Base-by-base conservation (phyloP, 306 rosid genomes). In the Pueraria montana region DNA sequence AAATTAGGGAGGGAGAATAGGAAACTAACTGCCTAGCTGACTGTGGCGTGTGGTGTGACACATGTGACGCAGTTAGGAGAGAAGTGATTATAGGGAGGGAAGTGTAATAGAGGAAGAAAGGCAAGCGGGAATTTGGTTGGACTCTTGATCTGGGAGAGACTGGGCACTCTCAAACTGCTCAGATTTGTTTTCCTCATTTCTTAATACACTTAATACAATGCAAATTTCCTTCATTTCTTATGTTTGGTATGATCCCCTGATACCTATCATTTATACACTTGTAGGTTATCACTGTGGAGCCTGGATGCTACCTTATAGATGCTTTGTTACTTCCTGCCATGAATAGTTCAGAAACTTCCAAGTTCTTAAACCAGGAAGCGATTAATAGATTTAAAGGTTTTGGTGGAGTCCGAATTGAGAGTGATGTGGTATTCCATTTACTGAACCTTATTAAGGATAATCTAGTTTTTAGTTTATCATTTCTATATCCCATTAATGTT, bases 281-380 rank as follows among this genome's bases (percentile, higher is more conserved):
- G 66, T 74, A 95, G 98, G 97, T 93, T 86, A 93, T 95, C 73
- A 93, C 98, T 0, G 98, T 95, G 82, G 97, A 95, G 85, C 98
- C 97, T 61, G 97, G 98, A 75, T 95, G 97, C 93, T 95, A 95
- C 94, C 91, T 95, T 71, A 91, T 93, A 69, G 93, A 95, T 83
- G 94, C 97, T 76, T 79, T 95, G 86, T 84, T 93, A 82, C 86
- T 67, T 79, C 92, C 98, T 4, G 94, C 97, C 58, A 83, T 91
- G 94, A 83, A 76, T 80, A 84, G 72, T 77, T 85, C 90, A 53
- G 89, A 83, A 21, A 90, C 95, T 61, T 70, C 86, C 8, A 87
- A 79, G 85, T 95, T 91, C 90, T 89, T 95, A 74, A 90, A 93
- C 83, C 88, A n/a, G 21, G 89, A 89, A 89, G 89, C 67, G 77